A percentile compares a stretch with the other conserved stretches of the same genome.
Conservation (phyloP, 768 basidiomycete genomes). For the Leccinum ochraceum region DNA sequence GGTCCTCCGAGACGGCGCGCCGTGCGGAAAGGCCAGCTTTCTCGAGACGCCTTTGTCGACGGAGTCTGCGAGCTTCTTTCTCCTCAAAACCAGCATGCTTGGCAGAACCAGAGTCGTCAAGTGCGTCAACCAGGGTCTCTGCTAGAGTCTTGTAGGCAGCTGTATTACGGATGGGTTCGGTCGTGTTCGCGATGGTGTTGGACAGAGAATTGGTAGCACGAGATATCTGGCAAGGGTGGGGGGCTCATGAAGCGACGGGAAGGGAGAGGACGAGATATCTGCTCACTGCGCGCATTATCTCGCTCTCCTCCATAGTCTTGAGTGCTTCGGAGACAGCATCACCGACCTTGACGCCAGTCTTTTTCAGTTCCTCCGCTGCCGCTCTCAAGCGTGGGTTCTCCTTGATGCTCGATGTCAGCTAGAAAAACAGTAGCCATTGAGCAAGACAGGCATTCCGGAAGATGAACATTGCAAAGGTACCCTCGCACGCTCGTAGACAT, state of each 20-base stretch:
- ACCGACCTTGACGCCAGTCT: conserved; percentile 86
- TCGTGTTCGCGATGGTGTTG: conserved; percentile 81
- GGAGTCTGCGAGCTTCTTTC: conserved; percentile 81
- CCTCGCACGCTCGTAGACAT: conserved; percentile 91
- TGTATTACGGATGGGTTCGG: conserved; percentile 97
- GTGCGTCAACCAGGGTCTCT: conserved; percentile 86
- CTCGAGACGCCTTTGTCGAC: conserved; percentile 76
- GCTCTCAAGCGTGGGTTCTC: conserved; percentile 91
- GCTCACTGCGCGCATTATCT: conserved; percentile 81
- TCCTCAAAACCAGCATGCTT: conserved; percentile 97
- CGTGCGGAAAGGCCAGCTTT: conserved; percentile 73
- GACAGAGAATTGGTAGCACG: conserved; percentile 85
- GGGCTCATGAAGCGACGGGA: neutral
- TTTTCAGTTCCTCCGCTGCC: conserved; percentile 90
- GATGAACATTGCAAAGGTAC: conserved; percentile 47
- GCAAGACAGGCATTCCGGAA: conserved; percentile 1
- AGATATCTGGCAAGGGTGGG: conserved; percentile 58
- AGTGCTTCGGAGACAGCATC: conserved; percentile 94
- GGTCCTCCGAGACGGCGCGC: conserved; percentile 64
- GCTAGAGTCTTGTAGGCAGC: conserved; percentile 90
- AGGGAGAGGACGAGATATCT: neutral
- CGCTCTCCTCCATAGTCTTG: conserved; percentile 92
- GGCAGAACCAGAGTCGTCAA: conserved; percentile 91
- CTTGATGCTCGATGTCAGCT: conserved; percentile 93
- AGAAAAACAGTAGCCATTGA: conserved; percentile 8